Percentiles rank a stretch among this genome's conserved stretches.
Conservation (phyloP, 2,329 filamentous ascomycete species). For the Ophiocordyceps polyrhachis-furcata region DNA sequence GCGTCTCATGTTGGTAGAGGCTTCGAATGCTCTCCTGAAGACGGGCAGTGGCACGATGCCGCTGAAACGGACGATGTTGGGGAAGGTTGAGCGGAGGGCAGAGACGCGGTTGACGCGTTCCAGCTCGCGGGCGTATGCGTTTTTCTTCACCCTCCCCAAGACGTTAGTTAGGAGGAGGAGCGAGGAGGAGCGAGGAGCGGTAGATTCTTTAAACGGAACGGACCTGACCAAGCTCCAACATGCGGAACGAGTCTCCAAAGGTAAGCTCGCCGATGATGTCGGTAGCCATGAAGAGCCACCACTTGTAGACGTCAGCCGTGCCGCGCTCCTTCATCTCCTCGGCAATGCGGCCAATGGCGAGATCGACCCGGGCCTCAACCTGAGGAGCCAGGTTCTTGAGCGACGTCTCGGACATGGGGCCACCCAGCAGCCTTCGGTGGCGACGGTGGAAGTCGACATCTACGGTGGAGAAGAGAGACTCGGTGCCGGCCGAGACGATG, state of each 20-base stretch:
- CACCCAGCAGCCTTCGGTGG: conserved; percentile 22
- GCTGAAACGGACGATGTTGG: conserved; percentile 8
- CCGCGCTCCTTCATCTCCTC: conserved; percentile 20
- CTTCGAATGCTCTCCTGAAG: conserved; percentile 3
- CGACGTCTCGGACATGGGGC: conserved; percentile 17
- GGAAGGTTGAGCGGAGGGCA: conserved; percentile 11
- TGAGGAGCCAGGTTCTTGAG: conserved; percentile 13
- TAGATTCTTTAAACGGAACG: too few species aligned
- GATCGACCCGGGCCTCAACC: conserved; percentile 16
- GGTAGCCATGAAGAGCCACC: conserved; percentile 33
- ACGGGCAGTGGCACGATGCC: conserved; percentile 6
- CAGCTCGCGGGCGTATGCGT: conserved; percentile 21
- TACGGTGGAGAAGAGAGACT: conserved; percentile 19
- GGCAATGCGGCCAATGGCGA: conserved; percentile 23
- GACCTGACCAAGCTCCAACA: conserved; percentile 30
- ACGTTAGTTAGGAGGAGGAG: too few species aligned
- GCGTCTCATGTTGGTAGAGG: conserved; percentile 4
- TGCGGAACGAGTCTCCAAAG: conserved; percentile 36
- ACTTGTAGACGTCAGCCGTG: conserved; percentile 28
- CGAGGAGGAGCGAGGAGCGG: too few species aligned
- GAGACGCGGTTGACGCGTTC: conserved; percentile 8
- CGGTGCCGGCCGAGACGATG: conserved; percentile 4
- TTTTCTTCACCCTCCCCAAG: too few species aligned
- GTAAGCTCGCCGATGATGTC: conserved; percentile 33
- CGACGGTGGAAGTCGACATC: conserved; percentile 19